A percentile compares a stretch with the other conserved stretches of the same genome.
phyloP scores from a whole-genome alignment of 495 filamentous ascomycete species.

The Daldinia vernicosa region DNA sequence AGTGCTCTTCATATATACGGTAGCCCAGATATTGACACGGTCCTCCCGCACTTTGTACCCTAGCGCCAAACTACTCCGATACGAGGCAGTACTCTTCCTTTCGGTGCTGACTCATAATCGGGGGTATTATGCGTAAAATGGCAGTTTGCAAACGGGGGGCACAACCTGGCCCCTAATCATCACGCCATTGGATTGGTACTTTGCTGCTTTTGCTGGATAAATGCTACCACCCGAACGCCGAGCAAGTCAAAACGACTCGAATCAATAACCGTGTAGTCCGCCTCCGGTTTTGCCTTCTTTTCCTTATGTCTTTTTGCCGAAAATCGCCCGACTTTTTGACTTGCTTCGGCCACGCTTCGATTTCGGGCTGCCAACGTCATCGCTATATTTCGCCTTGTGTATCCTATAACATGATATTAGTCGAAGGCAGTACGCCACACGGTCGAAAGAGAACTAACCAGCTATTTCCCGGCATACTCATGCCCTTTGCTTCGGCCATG shows the following conservation, averaged over 20 bases:
- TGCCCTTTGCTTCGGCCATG: conserved; percentile 87
- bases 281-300: not conserved
- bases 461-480: conserved; percentile 97
- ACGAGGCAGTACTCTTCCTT: conserved; percentile 2
- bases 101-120: conserved; percentile 12
- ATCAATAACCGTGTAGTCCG: conserved; percentile 8
- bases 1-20: conserved; percentile 24
- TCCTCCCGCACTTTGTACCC: conserved; percentile 22
- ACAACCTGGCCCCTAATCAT: conserved; percentile 23
- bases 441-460: conserved; percentile 67
- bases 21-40: conserved; percentile 13
- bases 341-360: conserved; percentile 55
- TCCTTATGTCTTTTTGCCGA: conserved; percentile 46
- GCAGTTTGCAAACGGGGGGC: conserved; percentile 19
- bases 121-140: conserved; percentile 32
- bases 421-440: not conserved
- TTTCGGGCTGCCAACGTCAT: conserved; percentile 57
- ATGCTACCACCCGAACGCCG: conserved; percentile 33
- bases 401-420: conserved; percentile 68
- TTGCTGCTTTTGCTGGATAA: conserved; percentile 31
- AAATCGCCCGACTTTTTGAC: conserved; percentile 57
- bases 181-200: conserved; percentile 19
- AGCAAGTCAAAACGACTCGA: conserved; percentile 19
- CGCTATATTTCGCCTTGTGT: conserved; percentile 89
- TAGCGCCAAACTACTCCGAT: conserved; percentile 11